phyloP scores from a whole-genome alignment of 345 rosid genomes.

The Euphorbia peplus region DNA sequence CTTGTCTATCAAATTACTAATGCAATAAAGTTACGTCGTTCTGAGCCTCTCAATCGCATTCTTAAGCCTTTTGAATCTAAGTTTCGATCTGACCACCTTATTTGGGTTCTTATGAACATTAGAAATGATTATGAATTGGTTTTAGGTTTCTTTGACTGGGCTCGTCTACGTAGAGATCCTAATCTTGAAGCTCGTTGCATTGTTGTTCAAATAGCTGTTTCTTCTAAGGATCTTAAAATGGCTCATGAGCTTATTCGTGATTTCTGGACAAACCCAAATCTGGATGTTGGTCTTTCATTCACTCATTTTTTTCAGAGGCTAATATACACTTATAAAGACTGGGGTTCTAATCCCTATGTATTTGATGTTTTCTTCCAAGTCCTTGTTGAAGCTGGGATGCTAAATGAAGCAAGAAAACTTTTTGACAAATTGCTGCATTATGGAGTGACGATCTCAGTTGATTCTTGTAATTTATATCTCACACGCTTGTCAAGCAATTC shows the following conservation, averaged over 20 bases:
- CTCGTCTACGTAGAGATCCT: constrained; percentile 57
- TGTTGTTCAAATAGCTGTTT: constrained; percentile 68
- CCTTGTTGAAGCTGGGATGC: constrained; percentile 60
- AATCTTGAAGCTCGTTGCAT: constrained; percentile 74
- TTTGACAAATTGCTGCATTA: constrained; percentile 78
- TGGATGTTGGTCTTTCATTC: constrained; percentile 47
- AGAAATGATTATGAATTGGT: constrained; percentile 61
- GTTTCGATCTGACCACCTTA: constrained; percentile 69
- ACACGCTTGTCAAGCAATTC: constrained; percentile 42
- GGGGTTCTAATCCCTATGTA: constrained; percentile 85
- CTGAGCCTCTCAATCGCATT: constrained; percentile 54
- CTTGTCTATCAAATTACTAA: constrained; percentile 66
- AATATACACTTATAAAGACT: constrained; percentile 79
- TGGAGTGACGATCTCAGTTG: constrained; percentile 73
- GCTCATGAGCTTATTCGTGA: constrained; percentile 53
- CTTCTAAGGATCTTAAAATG: constrained; percentile 55
- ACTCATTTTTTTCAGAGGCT: constrained; percentile 51
- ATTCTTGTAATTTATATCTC: constrained; percentile 80
- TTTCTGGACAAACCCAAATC: constrained; percentile 60
- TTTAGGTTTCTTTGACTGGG: constrained; percentile 87
- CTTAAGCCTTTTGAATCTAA: constrained; percentile 71
- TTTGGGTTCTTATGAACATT: constrained; percentile 91
- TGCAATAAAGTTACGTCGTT: constrained; percentile 57
- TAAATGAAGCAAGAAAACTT: constrained; percentile 62
- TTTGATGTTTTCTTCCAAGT: constrained; percentile 82